Percentiles rank a stretch among this genome's conserved stretches.
phyloP scores from a whole-genome alignment of 805 yeast genomes.

The Starmerella asiatica region DNA sequence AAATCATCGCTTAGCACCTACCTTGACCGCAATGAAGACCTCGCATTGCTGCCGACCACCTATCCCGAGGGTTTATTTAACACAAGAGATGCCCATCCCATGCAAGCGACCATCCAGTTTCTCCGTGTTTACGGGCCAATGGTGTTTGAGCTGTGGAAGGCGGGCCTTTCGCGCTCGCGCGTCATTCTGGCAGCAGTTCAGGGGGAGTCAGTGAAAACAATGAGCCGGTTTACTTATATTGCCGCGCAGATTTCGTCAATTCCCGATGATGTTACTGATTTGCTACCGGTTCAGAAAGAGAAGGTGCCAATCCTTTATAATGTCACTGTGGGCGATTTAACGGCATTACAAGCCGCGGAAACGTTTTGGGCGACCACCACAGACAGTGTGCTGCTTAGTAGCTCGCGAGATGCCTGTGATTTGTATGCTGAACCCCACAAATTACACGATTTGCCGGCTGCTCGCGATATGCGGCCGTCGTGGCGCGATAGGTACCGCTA shows the following conservation, averaged over 20 bases:
- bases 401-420: constrained; percentile 20
- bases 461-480: constrained; percentile 15
- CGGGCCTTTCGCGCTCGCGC: constrained; percentile 43
- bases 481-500: constrained; percentile 23
- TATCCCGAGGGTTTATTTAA: constrained; percentile 15
- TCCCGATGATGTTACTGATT: constrained; percentile 40
- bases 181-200: constrained; percentile 31
- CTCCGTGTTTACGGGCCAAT: constrained; percentile 49
- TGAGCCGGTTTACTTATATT: constrained; percentile 39
- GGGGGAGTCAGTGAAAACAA: constrained; percentile 11
- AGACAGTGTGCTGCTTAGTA: constrained; percentile 43
- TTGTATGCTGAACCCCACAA: constrained; percentile 7
- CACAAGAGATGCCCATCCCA: constrained; percentile 26
- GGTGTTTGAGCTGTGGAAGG: constrained; percentile 50
- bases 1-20: constrained; percentile 12
- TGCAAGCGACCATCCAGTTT: constrained; percentile 30
- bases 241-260: constrained; percentile 48
- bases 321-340: constrained; percentile 47
- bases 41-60: constrained; percentile 2
- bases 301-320: constrained; percentile 34
- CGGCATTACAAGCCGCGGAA: constrained; percentile 25
- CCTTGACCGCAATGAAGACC: constrained; percentile 7
- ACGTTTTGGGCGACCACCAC: constrained; percentile 51
- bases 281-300: constrained; percentile 23
- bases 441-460: constrained; percentile 7